Evolutionary conservation across 1,284 basidiomycete species (phyloP).

Genomic region (Gymnopus androsaceus): DNA sequence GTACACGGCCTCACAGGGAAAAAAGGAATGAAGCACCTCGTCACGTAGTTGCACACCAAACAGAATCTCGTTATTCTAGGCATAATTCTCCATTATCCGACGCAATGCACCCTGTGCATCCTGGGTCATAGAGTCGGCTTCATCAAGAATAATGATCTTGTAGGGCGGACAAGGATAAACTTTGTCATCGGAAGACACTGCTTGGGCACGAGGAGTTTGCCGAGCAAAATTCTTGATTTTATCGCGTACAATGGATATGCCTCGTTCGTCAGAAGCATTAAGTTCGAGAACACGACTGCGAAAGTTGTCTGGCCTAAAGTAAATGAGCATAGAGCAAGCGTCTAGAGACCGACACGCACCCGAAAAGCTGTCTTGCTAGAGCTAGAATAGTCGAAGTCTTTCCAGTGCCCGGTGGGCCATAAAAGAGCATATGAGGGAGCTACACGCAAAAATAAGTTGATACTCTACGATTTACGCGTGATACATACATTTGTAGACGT

Average conservation of each 20-base stretch:
- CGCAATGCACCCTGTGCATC: conserved; percentile 96
- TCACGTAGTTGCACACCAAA: conserved; percentile 99
- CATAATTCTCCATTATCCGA: conserved; percentile 98
- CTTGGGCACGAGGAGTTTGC: conserved; percentile 85
- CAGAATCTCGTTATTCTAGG: conserved; percentile 97
- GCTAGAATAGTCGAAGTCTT: conserved; percentile 99
- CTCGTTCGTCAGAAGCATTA: conserved; percentile 99
- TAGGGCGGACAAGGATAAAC: conserved; percentile 95
- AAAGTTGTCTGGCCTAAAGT: conserved; percentile 88
- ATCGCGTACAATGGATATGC: conserved; percentile 94
- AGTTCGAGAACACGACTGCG: conserved; percentile 92
- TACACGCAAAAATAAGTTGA: conserved; percentile 33
- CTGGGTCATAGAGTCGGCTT: conserved; percentile 99
- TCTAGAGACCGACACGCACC: conserved; percentile 46
- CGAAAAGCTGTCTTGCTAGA: conserved; percentile 91
- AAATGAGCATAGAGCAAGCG: background rate
- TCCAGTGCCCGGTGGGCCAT: conserved; percentile 97
- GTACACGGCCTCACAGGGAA: background rate
- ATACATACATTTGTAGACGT: conserved; percentile 84
- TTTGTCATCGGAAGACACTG: conserved; percentile 76
- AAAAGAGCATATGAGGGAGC: conserved; percentile 99
- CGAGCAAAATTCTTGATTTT: conserved; percentile 99
- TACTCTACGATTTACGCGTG: background rate
- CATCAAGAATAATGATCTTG: conserved; percentile 98
- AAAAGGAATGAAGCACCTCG: conserved; percentile 59